Evolutionary conservation across 2,329 filamentous ascomycete species (phyloP).

Genomic region (Verticillium alfalfae): DNA sequence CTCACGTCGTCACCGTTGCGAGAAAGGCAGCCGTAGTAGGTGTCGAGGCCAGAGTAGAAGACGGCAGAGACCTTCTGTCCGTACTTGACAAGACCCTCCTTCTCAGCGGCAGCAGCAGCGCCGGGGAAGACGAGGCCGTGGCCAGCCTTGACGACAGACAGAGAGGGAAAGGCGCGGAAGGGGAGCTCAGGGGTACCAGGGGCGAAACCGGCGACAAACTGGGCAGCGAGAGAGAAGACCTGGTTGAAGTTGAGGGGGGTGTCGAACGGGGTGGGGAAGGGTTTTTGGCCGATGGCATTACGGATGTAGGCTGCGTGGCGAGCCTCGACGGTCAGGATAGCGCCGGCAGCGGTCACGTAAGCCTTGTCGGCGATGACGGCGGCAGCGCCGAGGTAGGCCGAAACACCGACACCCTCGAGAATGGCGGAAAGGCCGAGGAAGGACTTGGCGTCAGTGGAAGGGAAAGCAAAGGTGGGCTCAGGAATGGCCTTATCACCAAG

Average conservation of each 20-base stretch:
- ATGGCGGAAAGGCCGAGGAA: constrained; percentile 60
- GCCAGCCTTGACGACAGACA: constrained; percentile 24
- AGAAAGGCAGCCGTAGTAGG: constrained; percentile 10
- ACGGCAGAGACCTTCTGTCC: constrained; percentile 20
- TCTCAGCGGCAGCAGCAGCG: constrained; percentile 11
- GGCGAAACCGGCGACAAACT: constrained; percentile 56
- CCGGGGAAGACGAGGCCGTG: constrained; percentile 18
- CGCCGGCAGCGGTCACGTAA: constrained; percentile 56
- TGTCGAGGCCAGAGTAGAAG: constrained; percentile 22
- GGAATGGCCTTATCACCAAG: constrained; percentile 40
- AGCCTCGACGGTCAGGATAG: constrained; percentile 60
- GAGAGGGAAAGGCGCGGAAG: constrained; percentile 53
- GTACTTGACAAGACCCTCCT: constrained; percentile 4
- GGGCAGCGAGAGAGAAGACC: constrained; percentile 59
- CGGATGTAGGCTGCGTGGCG: constrained; percentile 60
- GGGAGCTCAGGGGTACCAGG: constrained; percentile 47
- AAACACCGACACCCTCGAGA: constrained; percentile 60
- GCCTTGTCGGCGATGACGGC: constrained; percentile 48
- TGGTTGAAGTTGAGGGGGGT: constrained; percentile 50
- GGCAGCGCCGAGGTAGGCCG: constrained; percentile 58
- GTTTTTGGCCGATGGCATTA: constrained; percentile 35
- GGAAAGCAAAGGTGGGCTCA: constrained; percentile 43
- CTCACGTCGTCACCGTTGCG: constrained; percentile 8
- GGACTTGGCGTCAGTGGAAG: constrained; percentile 46
- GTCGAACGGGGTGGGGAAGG: constrained; percentile 57